These are phyloP conservation scores for Aegilops umbellulata DNA, from an alignment of 176 grass and related monocot species.

Conservation along the genomic window DNA sequence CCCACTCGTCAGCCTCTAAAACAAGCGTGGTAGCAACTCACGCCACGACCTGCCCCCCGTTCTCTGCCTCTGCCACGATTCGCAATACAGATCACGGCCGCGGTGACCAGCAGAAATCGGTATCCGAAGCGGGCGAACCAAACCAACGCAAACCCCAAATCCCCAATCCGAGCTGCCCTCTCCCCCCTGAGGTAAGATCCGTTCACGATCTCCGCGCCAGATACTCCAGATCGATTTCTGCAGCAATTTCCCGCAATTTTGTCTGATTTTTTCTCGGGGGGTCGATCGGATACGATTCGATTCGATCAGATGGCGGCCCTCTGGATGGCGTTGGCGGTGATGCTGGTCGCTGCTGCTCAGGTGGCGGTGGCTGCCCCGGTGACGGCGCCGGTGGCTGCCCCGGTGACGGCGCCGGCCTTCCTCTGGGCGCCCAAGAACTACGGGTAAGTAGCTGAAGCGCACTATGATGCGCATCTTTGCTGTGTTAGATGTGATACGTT, in stretches of 20 bases:
- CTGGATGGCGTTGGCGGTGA: constrained; percentile 27
- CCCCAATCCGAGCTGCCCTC: neutral
- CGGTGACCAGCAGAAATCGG: neutral
- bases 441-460: constrained; percentile 33
- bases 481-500: constrained; percentile 6
- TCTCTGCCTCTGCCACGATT: neutral
- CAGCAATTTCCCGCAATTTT: neutral
- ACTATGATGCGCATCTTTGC: neutral
- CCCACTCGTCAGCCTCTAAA: neutral
- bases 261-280: neutral
- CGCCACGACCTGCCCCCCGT: neutral
- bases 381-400: neutral
- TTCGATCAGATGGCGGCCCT: constrained; percentile 39
- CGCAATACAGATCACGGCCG: neutral
- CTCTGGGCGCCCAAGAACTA: constrained; percentile 72
- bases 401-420: constrained; percentile 54
- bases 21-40: constrained; percentile 1
- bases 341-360: constrained; percentile 18
- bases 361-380: neutral
- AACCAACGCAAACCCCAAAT: constrained; percentile 1
- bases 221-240: neutral
- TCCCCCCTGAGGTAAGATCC: constrained; percentile 22
- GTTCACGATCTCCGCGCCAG: neutral
- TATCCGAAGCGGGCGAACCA: neutral
- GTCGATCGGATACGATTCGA: neutral